Evolutionary conservation across 2,329 filamentous ascomycete genomes (phyloP), one percentile per base, ranked within the genome.

Genomic region (Magnaporthiopsis poae): DNA sequence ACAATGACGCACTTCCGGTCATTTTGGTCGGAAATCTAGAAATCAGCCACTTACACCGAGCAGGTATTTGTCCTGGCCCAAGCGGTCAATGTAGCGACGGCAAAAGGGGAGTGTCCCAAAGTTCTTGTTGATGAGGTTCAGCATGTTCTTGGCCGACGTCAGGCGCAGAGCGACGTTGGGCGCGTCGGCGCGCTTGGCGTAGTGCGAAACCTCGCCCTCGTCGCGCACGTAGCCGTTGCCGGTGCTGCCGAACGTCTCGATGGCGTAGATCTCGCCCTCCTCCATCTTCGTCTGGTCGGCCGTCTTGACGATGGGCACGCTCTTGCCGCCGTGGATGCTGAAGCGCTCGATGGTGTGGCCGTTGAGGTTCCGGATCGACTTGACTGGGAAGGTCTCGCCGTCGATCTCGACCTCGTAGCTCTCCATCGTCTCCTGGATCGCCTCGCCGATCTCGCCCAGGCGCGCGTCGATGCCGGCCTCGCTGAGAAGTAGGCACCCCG

Each of bases 41-140:
- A 31, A 15, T 15, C 60, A 25, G 7, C 62, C 27, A 78, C 88
- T 77, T 81, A 94, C 90, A 62, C 93, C 93, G 9, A 96, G 83
- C 56, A 96, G 84, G 75, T 98, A 97, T 78, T 96, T 96, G 69
- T 97, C 92, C 76, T 96, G 91, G 33, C 94, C 93, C n/a, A 97
- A 79, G 66, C 93, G 89, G 78, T 97, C 93, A 68, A 98, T 82
- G 76, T 96, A 97, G 71, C 93, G 87, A 69, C 93, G 85, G 77
- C 92, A 96, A 78, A 92, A 98, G 1, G 92, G 92, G 71, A 98
- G 79, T 1, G 92, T 96, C 70, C 92, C 91, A 76, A 97, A 98
- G 79, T 96, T 96, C 84, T 96, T 96, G 80, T 91, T 95, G 77
- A 98, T 97, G 39, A 92, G 89, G 73, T 85, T 95, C 71, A 96